These are phyloP conservation scores for Millerozyma miso DNA, from an alignment of 805 yeast species.

Conservation along the genomic window DNA sequence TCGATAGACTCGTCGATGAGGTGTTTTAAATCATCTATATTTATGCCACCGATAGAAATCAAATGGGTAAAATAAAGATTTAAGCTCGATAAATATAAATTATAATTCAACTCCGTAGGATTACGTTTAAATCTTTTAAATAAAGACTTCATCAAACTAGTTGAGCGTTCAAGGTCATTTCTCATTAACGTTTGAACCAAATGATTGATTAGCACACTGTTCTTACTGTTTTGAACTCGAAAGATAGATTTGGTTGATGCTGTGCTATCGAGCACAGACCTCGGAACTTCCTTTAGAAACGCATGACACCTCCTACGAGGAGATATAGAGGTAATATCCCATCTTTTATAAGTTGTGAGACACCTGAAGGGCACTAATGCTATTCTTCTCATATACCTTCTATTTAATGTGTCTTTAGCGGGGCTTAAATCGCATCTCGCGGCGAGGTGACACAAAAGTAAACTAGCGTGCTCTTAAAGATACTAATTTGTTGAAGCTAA, in stretches of 20 bases:
- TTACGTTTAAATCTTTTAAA: slow-evolving; percentile 3
- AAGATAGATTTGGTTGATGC: neutral
- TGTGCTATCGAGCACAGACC: neutral
- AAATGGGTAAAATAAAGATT: slow-evolving; percentile 8
- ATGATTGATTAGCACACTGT: slow-evolving; percentile 10
- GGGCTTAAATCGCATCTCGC: too few relatives aligned
- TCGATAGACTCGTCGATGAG: slow-evolving; percentile 8
- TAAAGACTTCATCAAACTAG: slow-evolving; percentile 6
- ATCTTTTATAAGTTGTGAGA: neutral
- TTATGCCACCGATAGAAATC: neutral
- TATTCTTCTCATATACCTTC: neutral
- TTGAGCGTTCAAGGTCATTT: slow-evolving; percentile 11
- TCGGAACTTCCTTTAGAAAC: neutral
- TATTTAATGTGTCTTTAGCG: too few relatives aligned
- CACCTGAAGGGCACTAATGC: neutral
- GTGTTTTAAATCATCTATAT: slow-evolving; percentile 9
- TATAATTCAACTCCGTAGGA: slow-evolving; percentile 3
- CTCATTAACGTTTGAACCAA: slow-evolving; percentile 12
- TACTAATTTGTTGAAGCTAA: too few relatives aligned
- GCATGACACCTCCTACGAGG: neutral
- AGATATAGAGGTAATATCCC: neutral
- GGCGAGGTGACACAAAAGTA: neutral
- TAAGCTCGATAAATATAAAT: slow-evolving; percentile 13
- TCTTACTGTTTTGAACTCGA: slow-evolving; percentile 6
- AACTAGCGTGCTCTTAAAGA: too few relatives aligned